These are phyloP conservation scores for Suzukiozyma palmioleophila DNA, from an alignment of 1,139 yeast genomes.

Conservation along the genomic window DNA sequence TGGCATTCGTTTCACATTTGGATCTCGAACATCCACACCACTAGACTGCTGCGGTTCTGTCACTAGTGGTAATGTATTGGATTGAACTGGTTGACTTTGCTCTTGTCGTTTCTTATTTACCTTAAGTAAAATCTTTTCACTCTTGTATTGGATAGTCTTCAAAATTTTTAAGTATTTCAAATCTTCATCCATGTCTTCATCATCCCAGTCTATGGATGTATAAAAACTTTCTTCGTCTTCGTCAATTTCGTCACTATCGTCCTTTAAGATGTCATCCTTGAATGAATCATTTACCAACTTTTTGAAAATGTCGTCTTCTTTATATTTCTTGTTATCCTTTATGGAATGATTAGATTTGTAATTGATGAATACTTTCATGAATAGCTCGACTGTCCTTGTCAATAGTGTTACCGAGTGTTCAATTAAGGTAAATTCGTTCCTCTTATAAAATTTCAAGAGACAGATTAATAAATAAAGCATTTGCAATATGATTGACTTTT, in stretches of 20 bases:
- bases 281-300: constrained; percentile 40
- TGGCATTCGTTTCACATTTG: neutral
- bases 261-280: constrained; percentile 22
- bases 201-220: constrained; percentile 44
- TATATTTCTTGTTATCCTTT: constrained; percentile 16
- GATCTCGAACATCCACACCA: too few species aligned
- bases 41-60: too few species aligned
- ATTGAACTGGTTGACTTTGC: neutral
- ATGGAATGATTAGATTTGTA: constrained; percentile 15
- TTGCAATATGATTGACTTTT: constrained; percentile 41
- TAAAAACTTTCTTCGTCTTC: constrained; percentile 15
- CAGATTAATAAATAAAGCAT: constrained; percentile 43
- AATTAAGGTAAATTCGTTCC: constrained; percentile 14
- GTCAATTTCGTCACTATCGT: constrained; percentile 29
- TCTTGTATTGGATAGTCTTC: constrained; percentile 41
- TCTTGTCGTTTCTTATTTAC: constrained; percentile 2
- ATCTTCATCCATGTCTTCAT: constrained; percentile 48
- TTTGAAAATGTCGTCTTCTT: constrained; percentile 36
- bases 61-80: too few species aligned
- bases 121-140: constrained; percentile 12
- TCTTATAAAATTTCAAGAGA: constrained; percentile 32
- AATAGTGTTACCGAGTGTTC: constrained; percentile 24
- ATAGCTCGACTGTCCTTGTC: constrained; percentile 30
- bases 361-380: constrained; percentile 37
- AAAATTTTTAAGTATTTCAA: constrained; percentile 41